Conservation (phyloP, 2,329 filamentous ascomycete species). For the Mycosphaerella sp. region DNA sequence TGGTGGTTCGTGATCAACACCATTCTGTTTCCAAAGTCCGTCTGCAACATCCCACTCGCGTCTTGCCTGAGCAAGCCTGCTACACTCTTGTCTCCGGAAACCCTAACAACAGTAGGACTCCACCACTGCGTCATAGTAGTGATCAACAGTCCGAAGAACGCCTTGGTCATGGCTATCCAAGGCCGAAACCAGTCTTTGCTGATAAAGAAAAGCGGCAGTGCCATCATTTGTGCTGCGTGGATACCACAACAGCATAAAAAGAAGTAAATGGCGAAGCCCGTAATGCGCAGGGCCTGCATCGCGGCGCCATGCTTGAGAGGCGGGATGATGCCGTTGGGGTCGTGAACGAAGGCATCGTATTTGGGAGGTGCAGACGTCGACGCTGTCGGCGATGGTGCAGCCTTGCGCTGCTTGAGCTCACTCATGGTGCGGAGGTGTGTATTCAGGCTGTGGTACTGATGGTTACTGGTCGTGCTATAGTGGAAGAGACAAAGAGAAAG, state of each 20-base stretch:
- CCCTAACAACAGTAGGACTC: constrained; percentile 70
- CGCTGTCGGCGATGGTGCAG: constrained; percentile 8
- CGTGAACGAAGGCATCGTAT: not conserved
- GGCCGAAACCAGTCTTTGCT: constrained; percentile 71
- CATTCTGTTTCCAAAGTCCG: constrained; percentile 71
- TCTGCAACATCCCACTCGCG: constrained; percentile 63
- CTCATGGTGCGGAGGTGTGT: constrained; percentile 9
- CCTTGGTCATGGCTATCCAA: constrained; percentile 82
- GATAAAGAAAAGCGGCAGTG: constrained; percentile 65
- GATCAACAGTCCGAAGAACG: constrained; percentile 68
- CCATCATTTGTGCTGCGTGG: constrained; percentile 63
- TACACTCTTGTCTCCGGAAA: constrained; percentile 76
- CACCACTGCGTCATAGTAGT: constrained; percentile 79
- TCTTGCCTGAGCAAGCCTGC: constrained; percentile 65
- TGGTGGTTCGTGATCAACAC: constrained; percentile 84
- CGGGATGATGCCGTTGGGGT: constrained; percentile 1
- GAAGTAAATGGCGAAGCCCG: constrained; percentile 43
- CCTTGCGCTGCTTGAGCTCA: constrained; percentile 24
- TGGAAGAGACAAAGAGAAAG: no score
- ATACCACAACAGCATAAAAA: constrained; percentile 40
- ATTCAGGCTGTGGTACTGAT: not conserved
- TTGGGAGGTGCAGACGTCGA: not conserved
- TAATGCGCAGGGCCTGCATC: constrained; percentile 40
- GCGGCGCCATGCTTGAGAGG: constrained; percentile 38
- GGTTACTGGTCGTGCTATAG: not conserved